phyloP scores from a whole-genome alignment of 2,329 filamentous ascomycete species.

The Xylariaceae sp. region DNA sequence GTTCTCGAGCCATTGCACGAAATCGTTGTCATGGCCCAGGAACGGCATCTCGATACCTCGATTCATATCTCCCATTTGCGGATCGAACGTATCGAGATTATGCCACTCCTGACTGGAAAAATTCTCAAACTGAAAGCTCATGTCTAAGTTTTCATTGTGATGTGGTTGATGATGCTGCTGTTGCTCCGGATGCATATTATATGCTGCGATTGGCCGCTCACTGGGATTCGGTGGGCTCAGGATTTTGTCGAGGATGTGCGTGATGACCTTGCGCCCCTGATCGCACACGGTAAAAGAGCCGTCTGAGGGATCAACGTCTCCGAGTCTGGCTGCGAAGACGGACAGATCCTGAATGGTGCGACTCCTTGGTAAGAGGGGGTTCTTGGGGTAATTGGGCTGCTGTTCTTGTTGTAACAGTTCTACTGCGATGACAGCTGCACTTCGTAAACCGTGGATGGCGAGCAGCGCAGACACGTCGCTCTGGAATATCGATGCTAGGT shows the following conservation, averaged over 20 bases:
- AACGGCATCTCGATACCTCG: slow-evolving; percentile 29
- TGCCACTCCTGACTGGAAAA: slow-evolving; percentile 19
- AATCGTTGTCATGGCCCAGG: slow-evolving; percentile 32
- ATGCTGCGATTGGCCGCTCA: slow-evolving; percentile 15
- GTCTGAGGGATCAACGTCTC: slow-evolving; percentile 30
- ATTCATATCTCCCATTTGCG: slow-evolving; percentile 25
- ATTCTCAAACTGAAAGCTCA: slow-evolving; percentile 16
- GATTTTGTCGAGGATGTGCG: slow-evolving; percentile 34
- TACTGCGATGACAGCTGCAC: slow-evolving; percentile 34
- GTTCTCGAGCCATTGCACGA: slow-evolving; percentile 34
- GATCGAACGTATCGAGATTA: slow-evolving; percentile 22
- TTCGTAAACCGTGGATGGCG: slow-evolving; percentile 32
- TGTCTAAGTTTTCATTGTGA: slow-evolving; percentile 14
- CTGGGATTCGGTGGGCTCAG: slow-evolving; percentile 26
- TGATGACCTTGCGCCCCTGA: slow-evolving; percentile 34
- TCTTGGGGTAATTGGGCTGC: slow-evolving; percentile 31
- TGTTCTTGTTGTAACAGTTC: slow-evolving; percentile 35
- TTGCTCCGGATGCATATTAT: slow-evolving; percentile 11
- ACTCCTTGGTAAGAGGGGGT: slow-evolving; percentile 33
- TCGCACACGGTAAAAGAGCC: slow-evolving; percentile 32
- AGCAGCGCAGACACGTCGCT: slow-evolving; percentile 30
- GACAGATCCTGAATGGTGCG: slow-evolving; percentile 36
- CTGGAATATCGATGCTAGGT: slow-evolving; percentile 29
- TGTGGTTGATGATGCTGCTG: slow-evolving; percentile 8
- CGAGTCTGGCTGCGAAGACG: slow-evolving; percentile 34